Conservation (phyloP, 1,284 basidiomycete species). For the Moesziomyces antarcticus region DNA sequence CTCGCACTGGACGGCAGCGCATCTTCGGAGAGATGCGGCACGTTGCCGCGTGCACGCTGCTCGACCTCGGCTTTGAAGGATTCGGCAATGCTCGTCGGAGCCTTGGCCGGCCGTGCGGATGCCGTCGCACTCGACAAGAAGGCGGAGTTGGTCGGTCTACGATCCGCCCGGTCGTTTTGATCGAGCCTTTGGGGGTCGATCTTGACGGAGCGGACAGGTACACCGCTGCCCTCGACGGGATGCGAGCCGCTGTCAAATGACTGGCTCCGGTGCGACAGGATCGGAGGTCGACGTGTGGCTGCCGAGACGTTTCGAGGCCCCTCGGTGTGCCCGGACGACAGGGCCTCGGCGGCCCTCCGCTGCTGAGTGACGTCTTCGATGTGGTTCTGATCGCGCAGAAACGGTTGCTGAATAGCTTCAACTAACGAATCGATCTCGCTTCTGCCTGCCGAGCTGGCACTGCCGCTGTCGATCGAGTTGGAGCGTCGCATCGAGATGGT, state of each 20-base stretch:
- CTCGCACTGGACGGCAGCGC: slow-evolving; percentile 16
- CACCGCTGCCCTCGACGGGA: slow-evolving; percentile 68
- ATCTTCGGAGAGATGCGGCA: slow-evolving; percentile 13
- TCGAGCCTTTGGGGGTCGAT: slow-evolving; percentile 61
- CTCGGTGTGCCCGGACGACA: slow-evolving; percentile 7
- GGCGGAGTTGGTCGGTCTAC: slow-evolving; percentile 15
- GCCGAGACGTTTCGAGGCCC: slow-evolving; percentile 18
- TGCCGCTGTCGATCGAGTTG: slow-evolving; percentile 51
- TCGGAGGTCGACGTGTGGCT: slow-evolving; percentile 4
- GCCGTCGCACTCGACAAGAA: slow-evolving; percentile 20
- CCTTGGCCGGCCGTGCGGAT: slow-evolving; percentile 10
- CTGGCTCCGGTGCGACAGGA: slow-evolving; percentile 12
- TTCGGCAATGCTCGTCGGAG: slow-evolving; percentile 26
- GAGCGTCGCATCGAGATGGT: slow-evolving; percentile 42
- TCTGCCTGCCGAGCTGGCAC: slow-evolving; percentile 42
- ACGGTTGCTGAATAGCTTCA: slow-evolving; percentile 72
- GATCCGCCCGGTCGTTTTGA: slow-evolving; percentile 27
- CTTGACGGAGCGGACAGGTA: slow-evolving; percentile 68
- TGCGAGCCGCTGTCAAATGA: slow-evolving; percentile 45
- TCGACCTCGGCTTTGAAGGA: slow-evolving; percentile 44
- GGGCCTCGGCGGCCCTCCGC: slow-evolving; percentile 23
- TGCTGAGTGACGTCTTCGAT: slow-evolving; percentile 35
- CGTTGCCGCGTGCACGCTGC: slow-evolving; percentile 24
- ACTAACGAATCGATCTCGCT: slow-evolving; percentile 77
- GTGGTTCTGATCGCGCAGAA: slow-evolving; percentile 61